Evolutionary conservation across 2,329 filamentous ascomycete species (phyloP).

Genomic region (Microcyclospora pomicola): DNA sequence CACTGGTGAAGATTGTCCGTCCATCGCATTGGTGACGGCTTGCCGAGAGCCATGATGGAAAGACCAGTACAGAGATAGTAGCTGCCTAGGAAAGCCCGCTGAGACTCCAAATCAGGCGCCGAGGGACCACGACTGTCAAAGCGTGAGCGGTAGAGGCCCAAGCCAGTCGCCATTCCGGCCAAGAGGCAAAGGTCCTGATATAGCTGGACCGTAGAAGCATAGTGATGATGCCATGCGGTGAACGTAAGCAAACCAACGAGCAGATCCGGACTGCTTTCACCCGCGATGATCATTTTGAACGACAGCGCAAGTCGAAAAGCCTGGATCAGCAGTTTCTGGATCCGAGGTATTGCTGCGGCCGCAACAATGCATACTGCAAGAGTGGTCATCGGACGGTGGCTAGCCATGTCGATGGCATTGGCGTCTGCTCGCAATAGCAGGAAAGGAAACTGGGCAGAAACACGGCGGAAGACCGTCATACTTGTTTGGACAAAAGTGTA

Average conservation of each 20-base stretch:
- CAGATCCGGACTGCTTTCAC: constrained; percentile 14
- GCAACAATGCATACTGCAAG: constrained; percentile 15
- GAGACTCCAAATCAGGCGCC: constrained; percentile 4
- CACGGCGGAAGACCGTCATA: constrained; percentile 12
- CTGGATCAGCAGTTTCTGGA: constrained; percentile 11
- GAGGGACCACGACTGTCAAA: constrained; percentile 1
- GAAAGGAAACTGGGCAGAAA: constrained; percentile 13
- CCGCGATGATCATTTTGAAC: constrained; percentile 12
- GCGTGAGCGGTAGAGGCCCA: constrained; percentile 11
- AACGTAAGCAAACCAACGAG: constrained; percentile 14
- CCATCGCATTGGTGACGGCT: constrained; percentile 15
- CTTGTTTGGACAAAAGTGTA: constrained; percentile 13
- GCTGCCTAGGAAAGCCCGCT: constrained; percentile 15
- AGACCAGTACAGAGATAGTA: constrained; percentile 15
- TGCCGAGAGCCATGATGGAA: constrained; percentile 12
- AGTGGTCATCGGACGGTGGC: constrained; percentile 11
- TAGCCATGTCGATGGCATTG: constrained; percentile 10
- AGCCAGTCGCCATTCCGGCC: constrained; percentile 15
- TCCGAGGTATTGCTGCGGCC: constrained; percentile 8
- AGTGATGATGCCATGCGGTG: constrained; percentile 16
- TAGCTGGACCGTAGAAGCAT: constrained; percentile 12
- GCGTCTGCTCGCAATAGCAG: constrained; percentile 8
- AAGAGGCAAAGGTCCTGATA: constrained; percentile 15
- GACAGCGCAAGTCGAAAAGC: constrained; percentile 15
- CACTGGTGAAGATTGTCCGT: constrained; percentile 10